phyloP scores from a whole-genome alignment of 768 basidiomycete species.

The Coprinopsis marcescibilis region DNA sequence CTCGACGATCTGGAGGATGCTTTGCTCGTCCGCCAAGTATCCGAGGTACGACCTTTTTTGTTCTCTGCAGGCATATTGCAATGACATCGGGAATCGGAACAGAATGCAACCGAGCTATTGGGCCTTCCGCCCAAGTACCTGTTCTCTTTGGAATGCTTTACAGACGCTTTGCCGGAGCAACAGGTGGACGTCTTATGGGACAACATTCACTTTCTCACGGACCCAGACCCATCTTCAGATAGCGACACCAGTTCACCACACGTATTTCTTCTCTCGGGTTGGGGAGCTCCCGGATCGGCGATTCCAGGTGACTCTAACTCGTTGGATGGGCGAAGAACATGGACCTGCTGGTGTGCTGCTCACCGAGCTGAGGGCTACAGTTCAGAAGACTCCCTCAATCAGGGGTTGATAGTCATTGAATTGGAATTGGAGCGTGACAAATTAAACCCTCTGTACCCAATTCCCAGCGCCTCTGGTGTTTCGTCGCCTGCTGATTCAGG shows the following conservation, averaged over 20 bases:
- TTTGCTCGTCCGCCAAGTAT: conserved; percentile 68
- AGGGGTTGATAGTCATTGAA: conserved; percentile 59
- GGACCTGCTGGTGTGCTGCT: conserved; percentile 68
- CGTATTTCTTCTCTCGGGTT: conserved; percentile 67
- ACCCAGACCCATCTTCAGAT: conserved; percentile 36
- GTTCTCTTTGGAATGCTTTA: conserved; percentile 69
- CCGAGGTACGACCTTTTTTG: conserved; percentile 62
- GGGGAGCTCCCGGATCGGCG: conserved; percentile 58
- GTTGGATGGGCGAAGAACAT: conserved; percentile 35
- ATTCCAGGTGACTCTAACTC: conserved; percentile 16
- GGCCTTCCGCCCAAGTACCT: conserved; percentile 67
- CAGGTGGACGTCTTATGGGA: conserved; percentile 69
- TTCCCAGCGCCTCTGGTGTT: conserved; percentile 11
- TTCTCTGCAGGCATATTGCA: background rate
- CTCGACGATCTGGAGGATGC: conserved; percentile 55
- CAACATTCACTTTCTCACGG: conserved; percentile 62
- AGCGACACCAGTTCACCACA: conserved; percentile 45
- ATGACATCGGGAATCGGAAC: background rate
- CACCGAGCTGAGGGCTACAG: conserved; percentile 42
- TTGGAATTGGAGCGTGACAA: conserved; percentile 72
- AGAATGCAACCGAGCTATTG: conserved; percentile 74
- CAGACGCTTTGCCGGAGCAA: conserved; percentile 57
- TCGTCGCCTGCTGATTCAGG: background rate
- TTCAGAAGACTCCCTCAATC: conserved; percentile 6
- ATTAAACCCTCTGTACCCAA: conserved; percentile 66